Percentiles rank a stretch among this genome's conserved stretches.
These are phyloP conservation scores for Boletus vermiculosoides DNA, from an alignment of 768 basidiomycete species.

Conservation along the genomic window DNA sequence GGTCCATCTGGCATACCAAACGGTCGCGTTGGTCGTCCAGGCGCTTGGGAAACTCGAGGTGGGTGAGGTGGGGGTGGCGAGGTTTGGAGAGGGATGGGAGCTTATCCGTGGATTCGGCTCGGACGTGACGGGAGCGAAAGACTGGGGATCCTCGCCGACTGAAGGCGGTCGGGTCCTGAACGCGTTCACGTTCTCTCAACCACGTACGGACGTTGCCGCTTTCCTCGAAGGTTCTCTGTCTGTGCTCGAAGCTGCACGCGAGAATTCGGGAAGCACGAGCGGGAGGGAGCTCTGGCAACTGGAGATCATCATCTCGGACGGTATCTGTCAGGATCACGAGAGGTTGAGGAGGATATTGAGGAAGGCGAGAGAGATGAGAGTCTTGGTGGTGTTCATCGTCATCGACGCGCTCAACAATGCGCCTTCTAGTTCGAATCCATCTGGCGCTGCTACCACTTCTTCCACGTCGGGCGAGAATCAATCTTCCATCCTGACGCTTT, in stretches of 20 bases:
- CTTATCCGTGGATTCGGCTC: conserved; percentile 87
- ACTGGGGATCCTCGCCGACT: conserved; percentile 28
- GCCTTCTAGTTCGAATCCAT: conserved; percentile 18
- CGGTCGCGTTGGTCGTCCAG: conserved; percentile 87
- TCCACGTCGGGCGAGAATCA: conserved; percentile 33
- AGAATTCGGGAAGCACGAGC: conserved; percentile 56
- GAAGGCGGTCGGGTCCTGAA: conserved; percentile 54
- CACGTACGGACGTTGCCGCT: conserved; percentile 80
- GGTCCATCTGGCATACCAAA: conserved; percentile 91
- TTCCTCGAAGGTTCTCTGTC: conserved; percentile 77
- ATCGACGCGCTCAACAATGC: conserved; percentile 80
- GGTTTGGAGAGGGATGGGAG: conserved; percentile 87
- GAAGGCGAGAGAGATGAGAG: conserved; percentile 82
- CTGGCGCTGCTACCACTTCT: conserved; percentile 12
- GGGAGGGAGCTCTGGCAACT: conserved; percentile 92
- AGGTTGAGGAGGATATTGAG: conserved; percentile 75
- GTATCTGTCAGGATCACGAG: conserved; percentile 97
- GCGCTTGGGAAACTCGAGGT: conserved; percentile 90
- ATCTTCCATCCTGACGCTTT: conserved; percentile 90
- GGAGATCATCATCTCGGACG: conserved; percentile 97
- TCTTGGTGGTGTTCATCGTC: conserved; percentile 96
- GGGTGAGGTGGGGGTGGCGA: conserved; percentile 89
- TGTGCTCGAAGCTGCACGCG: conserved; percentile 75
- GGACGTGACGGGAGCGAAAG: conserved; percentile 72
- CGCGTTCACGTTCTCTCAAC: conserved; percentile 87